Conservation (phyloP, 345 rosid species). For the Acer yangbiense region DNA sequence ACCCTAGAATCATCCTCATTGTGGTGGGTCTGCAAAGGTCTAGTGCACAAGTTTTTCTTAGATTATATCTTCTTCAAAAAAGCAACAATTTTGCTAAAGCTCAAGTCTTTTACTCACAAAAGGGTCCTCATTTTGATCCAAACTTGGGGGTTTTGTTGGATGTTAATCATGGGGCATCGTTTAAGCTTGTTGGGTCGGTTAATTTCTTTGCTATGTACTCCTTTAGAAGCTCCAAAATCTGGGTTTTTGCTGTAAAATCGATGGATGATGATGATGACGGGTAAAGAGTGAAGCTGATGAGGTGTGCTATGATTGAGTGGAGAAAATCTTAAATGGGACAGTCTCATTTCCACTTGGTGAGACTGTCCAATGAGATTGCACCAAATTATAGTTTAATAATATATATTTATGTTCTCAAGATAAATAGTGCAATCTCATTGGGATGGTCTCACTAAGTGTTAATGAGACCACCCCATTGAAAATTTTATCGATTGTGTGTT, state of each 20-base stretch:
- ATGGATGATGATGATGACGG: constrained; percentile 33
- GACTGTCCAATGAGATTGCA: too few relatives aligned
- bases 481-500: constrained; percentile 34
- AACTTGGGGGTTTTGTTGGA: constrained; percentile 62
- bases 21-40: constrained; percentile 56
- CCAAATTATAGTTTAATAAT: too few relatives aligned
- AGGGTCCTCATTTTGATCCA: constrained; percentile 53
- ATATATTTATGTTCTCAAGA: too few relatives aligned
- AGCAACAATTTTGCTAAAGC: constrained; percentile 35
- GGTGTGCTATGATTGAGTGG: constrained; percentile 53
- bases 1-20: constrained; percentile 47
- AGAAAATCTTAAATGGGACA: too few relatives aligned
- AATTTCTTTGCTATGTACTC: constrained; percentile 69
- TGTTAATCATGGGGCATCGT: constrained; percentile 55
- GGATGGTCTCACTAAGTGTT: too few relatives aligned
- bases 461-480: too few relatives aligned
- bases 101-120: constrained; percentile 58
- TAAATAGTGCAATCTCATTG: too few relatives aligned
- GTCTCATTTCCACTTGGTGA: too few relatives aligned
- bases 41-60: constrained; percentile 58
- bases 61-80: constrained; percentile 40
- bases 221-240: constrained; percentile 54
- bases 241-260: constrained; percentile 58
- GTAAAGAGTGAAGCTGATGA: constrained; percentile 58
- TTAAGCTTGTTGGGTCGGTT: constrained; percentile 63